These are phyloP conservation scores for Insectozyma bohioensis DNA, from an alignment of 1,139 yeast genomes.

Conservation along the genomic window DNA sequence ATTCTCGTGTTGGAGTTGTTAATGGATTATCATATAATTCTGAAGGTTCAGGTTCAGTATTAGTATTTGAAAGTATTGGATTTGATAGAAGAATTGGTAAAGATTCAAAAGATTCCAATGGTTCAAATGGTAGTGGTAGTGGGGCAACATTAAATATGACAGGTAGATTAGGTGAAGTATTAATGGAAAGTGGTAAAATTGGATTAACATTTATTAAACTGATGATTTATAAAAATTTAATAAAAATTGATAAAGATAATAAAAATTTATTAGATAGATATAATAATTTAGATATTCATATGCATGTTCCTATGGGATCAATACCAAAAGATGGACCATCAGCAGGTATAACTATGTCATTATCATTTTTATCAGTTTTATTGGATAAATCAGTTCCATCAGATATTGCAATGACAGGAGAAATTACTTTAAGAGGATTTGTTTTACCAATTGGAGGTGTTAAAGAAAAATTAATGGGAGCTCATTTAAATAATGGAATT, in stretches of 20 bases:
- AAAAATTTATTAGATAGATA: constrained; percentile 40
- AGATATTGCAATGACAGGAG: constrained; percentile 90
- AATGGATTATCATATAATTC: constrained; percentile 88
- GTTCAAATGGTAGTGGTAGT: constrained; percentile 17
- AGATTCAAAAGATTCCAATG: constrained; percentile 18
- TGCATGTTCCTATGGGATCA: constrained; percentile 91
- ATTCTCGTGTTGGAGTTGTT: constrained; percentile 66
- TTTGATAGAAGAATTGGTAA: constrained; percentile 46
- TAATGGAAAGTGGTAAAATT: constrained; percentile 79
- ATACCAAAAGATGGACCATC: constrained; percentile 91
- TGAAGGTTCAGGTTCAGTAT: constrained; percentile 83
- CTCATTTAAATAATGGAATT: constrained; percentile 62
- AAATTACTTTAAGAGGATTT: constrained; percentile 81
- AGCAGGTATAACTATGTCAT: constrained; percentile 89
- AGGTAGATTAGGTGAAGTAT: constrained; percentile 81
- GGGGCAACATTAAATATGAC: constrained; percentile 61
- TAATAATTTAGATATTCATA: constrained; percentile 63
- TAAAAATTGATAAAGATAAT: constrained; percentile 25
- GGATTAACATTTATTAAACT: constrained; percentile 75
- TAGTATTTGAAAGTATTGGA: constrained; percentile 78
- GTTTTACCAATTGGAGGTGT: constrained; percentile 90
- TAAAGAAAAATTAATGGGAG: constrained; percentile 81
- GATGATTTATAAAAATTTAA: constrained; percentile 40
- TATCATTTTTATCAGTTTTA: constrained; percentile 72
- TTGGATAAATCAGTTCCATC: constrained; percentile 66